phyloP scores from a whole-genome alignment of 306 rosid genomes.

The Pachyrhizus erosus region DNA sequence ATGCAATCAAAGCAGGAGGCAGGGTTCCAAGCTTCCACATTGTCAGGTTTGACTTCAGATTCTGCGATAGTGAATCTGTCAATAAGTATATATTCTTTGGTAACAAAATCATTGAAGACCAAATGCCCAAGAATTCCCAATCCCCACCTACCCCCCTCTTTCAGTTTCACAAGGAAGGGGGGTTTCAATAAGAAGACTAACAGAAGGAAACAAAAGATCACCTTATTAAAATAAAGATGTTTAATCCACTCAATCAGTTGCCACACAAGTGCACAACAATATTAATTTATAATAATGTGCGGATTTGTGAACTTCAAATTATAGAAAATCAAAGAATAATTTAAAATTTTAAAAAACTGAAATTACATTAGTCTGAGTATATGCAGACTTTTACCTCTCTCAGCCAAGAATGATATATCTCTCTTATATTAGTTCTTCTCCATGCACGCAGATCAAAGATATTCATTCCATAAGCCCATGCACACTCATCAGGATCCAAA shows the following conservation, averaged over 20 bases:
- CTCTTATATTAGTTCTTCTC: conserved; percentile 53
- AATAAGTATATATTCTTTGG: conserved; percentile 34
- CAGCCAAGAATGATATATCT: conserved; percentile 59
- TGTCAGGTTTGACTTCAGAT: conserved; percentile 87
- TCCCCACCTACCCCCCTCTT: not conserved
- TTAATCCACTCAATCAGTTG: conserved; percentile 24
- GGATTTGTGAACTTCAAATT: conserved; percentile 17
- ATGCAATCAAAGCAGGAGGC: conserved; percentile 94
- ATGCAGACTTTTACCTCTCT: conserved; percentile 50
- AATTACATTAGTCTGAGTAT: conserved; percentile 5
- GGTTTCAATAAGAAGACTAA: not conserved
- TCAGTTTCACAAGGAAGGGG: not conserved
- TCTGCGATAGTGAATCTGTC: conserved; percentile 65
- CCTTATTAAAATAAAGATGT: not conserved
- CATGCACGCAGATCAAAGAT: conserved; percentile 57
- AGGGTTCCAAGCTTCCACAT: conserved; percentile 99
- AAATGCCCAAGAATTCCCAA: conserved; percentile 17
- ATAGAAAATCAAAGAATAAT: conserved; percentile 13
- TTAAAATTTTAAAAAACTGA: not conserved
- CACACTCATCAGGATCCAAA: conserved; percentile 63
- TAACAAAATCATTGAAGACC: conserved; percentile 26
- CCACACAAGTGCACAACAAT: not conserved
- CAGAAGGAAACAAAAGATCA: not conserved
- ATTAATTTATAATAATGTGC: conserved; percentile 12
- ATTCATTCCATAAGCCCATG: conserved; percentile 70